Base-by-base conservation (phyloP, 2,329 filamentous ascomycete genomes). In the Xylariaceae sp. region DNA sequence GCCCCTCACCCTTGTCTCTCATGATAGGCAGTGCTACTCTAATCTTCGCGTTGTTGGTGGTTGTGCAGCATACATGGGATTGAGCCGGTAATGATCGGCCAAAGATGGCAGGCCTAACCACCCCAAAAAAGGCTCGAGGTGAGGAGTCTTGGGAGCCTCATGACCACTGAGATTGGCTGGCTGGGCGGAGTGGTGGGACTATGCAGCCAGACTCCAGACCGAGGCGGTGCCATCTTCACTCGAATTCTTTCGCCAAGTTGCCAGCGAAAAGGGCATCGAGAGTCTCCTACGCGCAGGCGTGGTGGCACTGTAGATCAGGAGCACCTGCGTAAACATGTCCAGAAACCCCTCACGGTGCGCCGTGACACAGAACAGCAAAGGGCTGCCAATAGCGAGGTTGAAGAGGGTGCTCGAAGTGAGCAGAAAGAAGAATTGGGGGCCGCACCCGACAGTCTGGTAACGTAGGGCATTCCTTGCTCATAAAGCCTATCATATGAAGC, bases 381-480 rank as follows among this genome's bases (percentile, higher is more conserved):
- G n/a, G 12, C n/a, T 27, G 27, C n/a, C 44, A 35, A 39, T 36
- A 9, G 31, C 30, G 19, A 41, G 14, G 9, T 14, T 42, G 10
- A n/a, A n/a, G 17, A 35, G 19, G 22, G 39, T 5, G 12, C 3
- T 27, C 39, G 22, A 12, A 12, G n/a, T 11, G 22, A 14, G 22
- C 15, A 5, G 18, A 31, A 19, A 41, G 38, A 10, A 3, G 27
- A 5, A 40, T 31, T 45, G 18, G 36, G 40, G 30, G 40, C 45
- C 10, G 49, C 47, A 27, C 55, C 55, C 55, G 43, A 45, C 44
- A 33, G 39, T 18, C 4, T 49, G 55, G 53, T 49, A 51, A 42
- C 39, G 45, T 44, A 19, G 14, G 32, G 39, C 31, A 18, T 18
- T 22, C 43, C 53, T 12, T 48, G 49, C 44, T 18, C n/a, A 39